Evolutionary conservation across 2,329 filamentous ascomycete species (phyloP), one percentile per base, ranked within the genome.

Genomic region (Dissoconium aciculare): DNA sequence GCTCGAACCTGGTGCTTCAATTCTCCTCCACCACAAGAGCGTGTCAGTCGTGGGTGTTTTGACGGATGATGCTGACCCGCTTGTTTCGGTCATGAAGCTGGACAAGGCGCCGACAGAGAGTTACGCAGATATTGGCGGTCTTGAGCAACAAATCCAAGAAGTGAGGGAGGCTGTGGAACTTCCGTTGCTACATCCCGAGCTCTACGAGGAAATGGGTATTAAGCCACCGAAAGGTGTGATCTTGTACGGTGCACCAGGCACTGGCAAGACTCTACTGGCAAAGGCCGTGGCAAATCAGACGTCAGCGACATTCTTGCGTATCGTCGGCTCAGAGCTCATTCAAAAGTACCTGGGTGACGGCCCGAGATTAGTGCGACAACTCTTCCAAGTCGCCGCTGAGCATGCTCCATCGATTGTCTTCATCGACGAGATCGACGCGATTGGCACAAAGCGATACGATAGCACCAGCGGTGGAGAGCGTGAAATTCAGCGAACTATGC

Each of bases 191-290:
- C 89, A 98, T 55, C 89, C 89, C 0, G 89, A 98, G 60, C 64
- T 98, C 31, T 98, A 98, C 60, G 89, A 98, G 59, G 89, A 98
- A 65, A 98, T 98, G 89, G 89, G 89, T 52, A 95, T 98, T 69
- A 98, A 98, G 61, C 89, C 89, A 4, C 89, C 89, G 38, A 98
- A 98, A 70, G 89, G 89, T 69, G 89, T 98, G 47, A 98, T 98
- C 51, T 76, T 98, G 15, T 98, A 98, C 56, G 89, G 89, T 62
- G 84, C 83, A 4, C 89, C 89, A 0, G 89, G 89, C 58, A 98
- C 89, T 5, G 89, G 89, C 58, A 98, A 95, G 65, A 95, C 85
- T 4, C 66, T 94, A 3, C 66, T 98, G 35, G 89, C 89, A 38
- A 95, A 95, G 64, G 89, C 89, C 6, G 89, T 98, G 29, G 89